phyloP scores from a whole-genome alignment of 345 rosid species.

The Reutealis trisperma region DNA sequence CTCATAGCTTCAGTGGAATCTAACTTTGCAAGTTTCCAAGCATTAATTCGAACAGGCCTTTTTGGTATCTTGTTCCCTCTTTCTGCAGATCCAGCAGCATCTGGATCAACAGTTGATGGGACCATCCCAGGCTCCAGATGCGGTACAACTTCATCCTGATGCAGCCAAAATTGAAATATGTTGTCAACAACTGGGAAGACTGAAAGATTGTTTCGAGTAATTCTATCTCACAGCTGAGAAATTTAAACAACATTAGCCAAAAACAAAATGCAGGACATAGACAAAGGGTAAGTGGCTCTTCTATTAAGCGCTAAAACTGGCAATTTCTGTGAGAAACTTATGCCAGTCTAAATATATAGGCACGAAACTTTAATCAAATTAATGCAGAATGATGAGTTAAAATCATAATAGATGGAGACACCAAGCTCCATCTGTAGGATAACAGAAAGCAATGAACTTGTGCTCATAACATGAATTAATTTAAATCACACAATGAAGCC shows the following conservation, averaged over 20 bases:
- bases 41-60: conserved; percentile 73
- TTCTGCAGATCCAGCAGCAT: conserved; percentile 71
- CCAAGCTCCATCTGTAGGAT: too few species aligned
- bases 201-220: background rate
- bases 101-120: conserved; percentile 93
- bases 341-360: too few species aligned
- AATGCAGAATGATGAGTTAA: too few species aligned
- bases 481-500: too few species aligned
- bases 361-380: too few species aligned
- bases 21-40: conserved; percentile 92
- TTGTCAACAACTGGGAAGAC: background rate
- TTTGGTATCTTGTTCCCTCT: conserved; percentile 66
- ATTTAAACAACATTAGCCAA: background rate
- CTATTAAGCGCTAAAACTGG: too few species aligned
- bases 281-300: too few species aligned
- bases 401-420: too few species aligned
- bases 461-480: too few species aligned
- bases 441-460: too few species aligned
- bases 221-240: background rate
- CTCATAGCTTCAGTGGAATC: conserved; percentile 78
- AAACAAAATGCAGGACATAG: background rate
- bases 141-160: conserved; percentile 93
- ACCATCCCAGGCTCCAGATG: conserved; percentile 97
- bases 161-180: conserved; percentile 14
- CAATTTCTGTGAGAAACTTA: too few species aligned